Conservation (phyloP, 495 filamentous ascomycete genomes). For the Penicillium desertorum region DNA sequence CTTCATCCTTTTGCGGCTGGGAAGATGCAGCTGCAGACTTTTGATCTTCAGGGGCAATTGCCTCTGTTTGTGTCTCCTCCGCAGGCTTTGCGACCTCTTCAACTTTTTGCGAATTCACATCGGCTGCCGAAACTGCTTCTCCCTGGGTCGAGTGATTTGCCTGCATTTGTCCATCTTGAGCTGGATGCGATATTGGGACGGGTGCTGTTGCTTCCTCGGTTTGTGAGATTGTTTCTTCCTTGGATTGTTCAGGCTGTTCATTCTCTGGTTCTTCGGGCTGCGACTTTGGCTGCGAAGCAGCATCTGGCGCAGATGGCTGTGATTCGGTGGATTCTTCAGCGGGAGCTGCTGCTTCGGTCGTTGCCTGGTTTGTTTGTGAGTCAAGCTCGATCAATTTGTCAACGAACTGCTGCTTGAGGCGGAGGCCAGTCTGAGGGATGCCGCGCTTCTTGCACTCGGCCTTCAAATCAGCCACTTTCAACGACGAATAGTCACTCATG, state of each 20-base stretch:
- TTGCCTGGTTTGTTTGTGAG: conserved; percentile 18
- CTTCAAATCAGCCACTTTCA: conserved; percentile 55
- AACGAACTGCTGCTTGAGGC: conserved; percentile 50
- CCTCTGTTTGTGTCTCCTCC: neutral
- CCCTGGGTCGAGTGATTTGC: conserved; percentile 1
- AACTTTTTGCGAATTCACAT: conserved; percentile 28
- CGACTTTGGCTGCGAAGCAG: conserved; percentile 14
- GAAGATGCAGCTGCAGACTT: too few species aligned
- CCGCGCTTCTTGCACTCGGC: conserved; percentile 53
- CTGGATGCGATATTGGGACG: neutral
- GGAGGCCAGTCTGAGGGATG: conserved; percentile 51
- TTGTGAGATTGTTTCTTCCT: conserved; percentile 13
- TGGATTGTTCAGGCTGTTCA: conserved; percentile 15
- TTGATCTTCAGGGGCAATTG: neutral
- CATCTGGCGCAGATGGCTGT: conserved; percentile 18
- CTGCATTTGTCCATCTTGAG: conserved; percentile 10
- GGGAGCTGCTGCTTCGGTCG: conserved; percentile 3
- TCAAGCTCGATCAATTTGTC: conserved; percentile 50
- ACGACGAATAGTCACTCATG: conserved; percentile 53
- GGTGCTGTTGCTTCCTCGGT: conserved; percentile 7
- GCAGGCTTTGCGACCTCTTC: conserved; percentile 17
- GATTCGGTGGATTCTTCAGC: conserved; percentile 15
- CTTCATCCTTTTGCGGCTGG: neutral
- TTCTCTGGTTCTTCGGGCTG: conserved; percentile 17
- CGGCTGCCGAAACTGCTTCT: conserved; percentile 16